These are phyloP conservation scores for Wickerhamomyces sp. DNA, from an alignment of 1,139 yeast genomes.

Conservation along the genomic window DNA sequence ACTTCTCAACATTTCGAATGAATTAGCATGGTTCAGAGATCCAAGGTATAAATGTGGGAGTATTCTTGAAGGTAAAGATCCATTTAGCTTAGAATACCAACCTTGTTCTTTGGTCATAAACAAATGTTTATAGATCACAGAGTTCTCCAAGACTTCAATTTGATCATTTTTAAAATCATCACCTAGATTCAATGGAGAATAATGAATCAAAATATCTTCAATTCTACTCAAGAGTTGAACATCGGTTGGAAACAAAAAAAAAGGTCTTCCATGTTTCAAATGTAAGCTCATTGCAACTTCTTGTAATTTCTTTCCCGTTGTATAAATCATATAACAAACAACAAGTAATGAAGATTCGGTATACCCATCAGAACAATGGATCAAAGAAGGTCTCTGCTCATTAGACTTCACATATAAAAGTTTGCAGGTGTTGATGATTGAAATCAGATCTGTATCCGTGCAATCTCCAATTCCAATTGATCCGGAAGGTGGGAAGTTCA, in stretches of 20 bases:
- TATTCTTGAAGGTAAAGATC: slow-evolving; percentile 47
- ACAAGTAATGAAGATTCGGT: slow-evolving; percentile 81
- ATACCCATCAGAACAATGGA: slow-evolving; percentile 88
- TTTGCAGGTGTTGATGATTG: slow-evolving; percentile 61
- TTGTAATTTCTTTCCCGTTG: slow-evolving; percentile 45
- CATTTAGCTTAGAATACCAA: slow-evolving; percentile 28
- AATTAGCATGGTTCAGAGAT: slow-evolving; percentile 75
- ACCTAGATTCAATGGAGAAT: slow-evolving; percentile 39
- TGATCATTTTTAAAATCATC: slow-evolving; percentile 7
- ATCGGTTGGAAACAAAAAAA: slow-evolving; percentile 77
- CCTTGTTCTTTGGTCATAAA: slow-evolving; percentile 9
- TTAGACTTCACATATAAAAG: slow-evolving; percentile 41
- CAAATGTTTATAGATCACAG: slow-evolving; percentile 15
- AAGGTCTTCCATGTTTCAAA: slow-evolving; percentile 62
- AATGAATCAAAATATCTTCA: slow-evolving; percentile 51
- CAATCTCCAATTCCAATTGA: slow-evolving; percentile 67
- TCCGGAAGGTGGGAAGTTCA: slow-evolving; percentile 83
- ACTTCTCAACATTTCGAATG: slow-evolving; percentile 53
- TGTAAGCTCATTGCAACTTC: slow-evolving; percentile 58
- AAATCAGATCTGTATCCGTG: slow-evolving; percentile 45
- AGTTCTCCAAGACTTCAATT: slow-evolving; percentile 13
- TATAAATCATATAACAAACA: slow-evolving; percentile 65
- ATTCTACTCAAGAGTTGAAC: slow-evolving; percentile 58
- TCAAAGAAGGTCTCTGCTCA: slow-evolving; percentile 30
- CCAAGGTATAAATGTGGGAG: slow-evolving; percentile 85